phyloP scores from a whole-genome alignment of 2,329 filamentous ascomycete genomes.

The Cordyceps pruinosa region DNA sequence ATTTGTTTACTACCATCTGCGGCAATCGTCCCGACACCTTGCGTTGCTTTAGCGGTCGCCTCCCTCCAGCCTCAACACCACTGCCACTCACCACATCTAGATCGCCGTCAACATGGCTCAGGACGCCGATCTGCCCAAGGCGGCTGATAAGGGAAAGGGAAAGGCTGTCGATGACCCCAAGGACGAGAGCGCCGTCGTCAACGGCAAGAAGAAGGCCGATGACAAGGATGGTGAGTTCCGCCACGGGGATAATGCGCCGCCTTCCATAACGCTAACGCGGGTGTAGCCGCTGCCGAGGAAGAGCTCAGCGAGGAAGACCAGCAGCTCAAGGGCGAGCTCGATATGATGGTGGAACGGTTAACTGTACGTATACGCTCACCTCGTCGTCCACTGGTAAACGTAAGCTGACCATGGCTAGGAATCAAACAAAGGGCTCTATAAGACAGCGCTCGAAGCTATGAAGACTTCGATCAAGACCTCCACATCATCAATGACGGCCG shows the following conservation, averaged over 20 bases:
- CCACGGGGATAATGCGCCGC: constrained; percentile 7
- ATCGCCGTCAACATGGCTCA: constrained; percentile 69
- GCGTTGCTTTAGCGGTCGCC: neutral
- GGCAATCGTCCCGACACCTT: neutral
- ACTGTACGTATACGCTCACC: constrained; percentile 49
- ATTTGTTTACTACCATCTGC: neutral
- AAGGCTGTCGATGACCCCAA: constrained; percentile 71
- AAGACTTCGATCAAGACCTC: constrained; percentile 98
- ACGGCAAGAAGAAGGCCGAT: constrained; percentile 74
- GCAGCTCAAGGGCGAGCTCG: constrained; percentile 94
- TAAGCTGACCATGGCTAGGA: constrained; percentile 48
- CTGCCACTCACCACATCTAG: constrained; percentile 17
- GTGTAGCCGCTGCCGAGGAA: constrained; percentile 47
- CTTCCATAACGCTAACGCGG: constrained; percentile 17
- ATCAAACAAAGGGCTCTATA: constrained; percentile 79
- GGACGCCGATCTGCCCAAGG: constrained; percentile 78
- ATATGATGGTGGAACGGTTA: constrained; percentile 95
- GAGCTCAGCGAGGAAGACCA: constrained; percentile 97
- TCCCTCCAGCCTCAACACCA: neutral
- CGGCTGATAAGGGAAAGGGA: constrained; percentile 91
- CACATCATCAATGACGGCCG: constrained; percentile 98
- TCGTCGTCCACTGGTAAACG: neutral
- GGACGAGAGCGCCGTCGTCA: constrained; percentile 61
- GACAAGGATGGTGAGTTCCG: constrained; percentile 41
- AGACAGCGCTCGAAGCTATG: constrained; percentile 88